Conservation (phyloP, 192 early-diverging fungal genomes). For the Coemansia sp. region DNA sequence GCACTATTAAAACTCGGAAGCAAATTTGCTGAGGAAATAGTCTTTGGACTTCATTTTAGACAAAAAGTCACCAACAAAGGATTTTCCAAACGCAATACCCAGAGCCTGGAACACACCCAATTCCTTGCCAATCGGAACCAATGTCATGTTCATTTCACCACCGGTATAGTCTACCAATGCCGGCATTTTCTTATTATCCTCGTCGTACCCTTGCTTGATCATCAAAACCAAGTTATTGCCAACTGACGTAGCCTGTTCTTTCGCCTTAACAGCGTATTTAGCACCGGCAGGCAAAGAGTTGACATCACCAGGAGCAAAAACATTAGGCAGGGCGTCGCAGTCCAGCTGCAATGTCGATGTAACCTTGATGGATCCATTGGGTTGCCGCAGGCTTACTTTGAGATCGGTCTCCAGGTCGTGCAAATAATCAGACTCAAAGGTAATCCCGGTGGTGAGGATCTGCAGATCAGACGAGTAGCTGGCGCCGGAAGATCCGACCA, state of each 20-base stretch:
- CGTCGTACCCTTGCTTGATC: conserved; percentile 19
- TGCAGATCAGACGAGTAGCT: conserved; percentile 61
- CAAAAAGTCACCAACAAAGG: conserved; percentile 31
- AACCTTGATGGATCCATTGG: conserved; percentile 49
- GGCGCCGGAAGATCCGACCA: conserved; percentile 50
- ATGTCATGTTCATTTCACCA: conserved; percentile 21
- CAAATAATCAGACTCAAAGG: conserved; percentile 53
- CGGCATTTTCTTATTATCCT: not conserved
- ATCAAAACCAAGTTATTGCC: conserved; percentile 31
- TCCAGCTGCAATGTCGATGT: conserved; percentile 53
- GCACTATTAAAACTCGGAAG: conserved; percentile 9
- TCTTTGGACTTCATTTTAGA: conserved; percentile 41
- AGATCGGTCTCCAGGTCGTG: conserved; percentile 35
- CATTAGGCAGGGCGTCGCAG: conserved; percentile 18
- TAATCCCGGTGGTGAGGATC: conserved; percentile 51
- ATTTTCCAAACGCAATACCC: conserved; percentile 41
- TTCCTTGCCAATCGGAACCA: conserved; percentile 42
- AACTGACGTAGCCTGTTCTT: conserved; percentile 19
- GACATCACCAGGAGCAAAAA: conserved; percentile 61
- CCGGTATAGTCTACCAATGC: conserved; percentile 25
- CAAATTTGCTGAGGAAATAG: conserved; percentile 24
- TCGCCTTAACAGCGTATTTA: conserved; percentile 35
- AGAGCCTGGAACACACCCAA: conserved; percentile 41
- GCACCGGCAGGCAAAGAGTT: conserved; percentile 34
- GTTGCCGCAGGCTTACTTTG: conserved; percentile 25